phyloP scores from a whole-genome alignment of 2,329 filamentous ascomycete species.

The Penicillium sp. region DNA sequence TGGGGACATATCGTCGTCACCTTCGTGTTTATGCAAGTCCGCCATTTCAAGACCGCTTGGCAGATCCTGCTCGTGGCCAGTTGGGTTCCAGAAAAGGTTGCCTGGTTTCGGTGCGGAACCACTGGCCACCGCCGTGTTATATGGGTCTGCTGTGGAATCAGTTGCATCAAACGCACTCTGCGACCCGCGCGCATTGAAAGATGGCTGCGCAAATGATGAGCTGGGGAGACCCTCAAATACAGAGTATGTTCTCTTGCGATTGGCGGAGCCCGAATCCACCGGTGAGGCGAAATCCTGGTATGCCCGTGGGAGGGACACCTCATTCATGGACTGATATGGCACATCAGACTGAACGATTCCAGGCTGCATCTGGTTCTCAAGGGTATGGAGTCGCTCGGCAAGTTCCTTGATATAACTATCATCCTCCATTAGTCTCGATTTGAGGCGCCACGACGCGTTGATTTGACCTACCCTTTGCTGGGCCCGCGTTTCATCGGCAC shows the following conservation, averaged over 20 bases:
- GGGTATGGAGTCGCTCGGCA: constrained; percentile 76
- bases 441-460: background rate
- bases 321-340: constrained; percentile 45
- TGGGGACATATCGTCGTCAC: constrained; percentile 36
- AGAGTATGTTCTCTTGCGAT: constrained; percentile 52
- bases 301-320: constrained; percentile 41
- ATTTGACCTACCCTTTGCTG: constrained; percentile 69
- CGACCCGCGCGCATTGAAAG: constrained; percentile 35
- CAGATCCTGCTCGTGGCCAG: constrained; percentile 32
- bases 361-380: constrained; percentile 71
- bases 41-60: constrained; percentile 34
- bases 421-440: background rate
- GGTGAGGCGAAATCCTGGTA: constrained; percentile 58
- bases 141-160: constrained; percentile 32
- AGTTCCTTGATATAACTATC: constrained; percentile 85
- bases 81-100: constrained; percentile 41
- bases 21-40: constrained; percentile 31
- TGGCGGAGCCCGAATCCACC: constrained; percentile 41
- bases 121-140: constrained; percentile 39
- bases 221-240: constrained; percentile 48
- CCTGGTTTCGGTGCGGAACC: constrained; percentile 34
- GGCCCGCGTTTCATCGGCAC: constrained; percentile 86
- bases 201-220: constrained; percentile 42
- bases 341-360: constrained; percentile 41
- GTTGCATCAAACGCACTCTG: constrained; percentile 37